phyloP scores from a whole-genome alignment of 768 basidiomycete species.

The Exsudoporus frostii region DNA sequence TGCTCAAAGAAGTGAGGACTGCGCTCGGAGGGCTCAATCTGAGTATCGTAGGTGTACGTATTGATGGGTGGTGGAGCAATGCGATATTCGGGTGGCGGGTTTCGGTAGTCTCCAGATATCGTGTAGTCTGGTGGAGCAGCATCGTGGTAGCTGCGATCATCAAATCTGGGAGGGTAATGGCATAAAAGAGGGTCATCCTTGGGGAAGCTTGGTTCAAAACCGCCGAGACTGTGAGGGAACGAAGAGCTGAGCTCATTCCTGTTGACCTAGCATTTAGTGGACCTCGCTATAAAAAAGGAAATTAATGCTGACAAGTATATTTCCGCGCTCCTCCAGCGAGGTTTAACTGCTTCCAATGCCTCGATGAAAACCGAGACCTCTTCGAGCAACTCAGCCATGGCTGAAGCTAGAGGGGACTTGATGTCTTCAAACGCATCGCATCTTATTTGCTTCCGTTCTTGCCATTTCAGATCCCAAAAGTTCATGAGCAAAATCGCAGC shows the following conservation, averaged over 20 bases:
- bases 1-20: constrained; percentile 27
- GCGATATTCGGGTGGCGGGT: constrained; percentile 14
- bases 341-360: constrained; percentile 25
- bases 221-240: constrained; percentile 25
- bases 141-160: constrained; percentile 7
- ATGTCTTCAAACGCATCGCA: constrained; percentile 23
- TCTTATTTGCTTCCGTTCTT: constrained; percentile 36
- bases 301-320: constrained; percentile 34
- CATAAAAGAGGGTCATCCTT: constrained; percentile 8
- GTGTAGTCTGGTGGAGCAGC: constrained; percentile 15
- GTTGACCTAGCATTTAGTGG: constrained; percentile 32
- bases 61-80: constrained; percentile 6
- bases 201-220: constrained; percentile 17
- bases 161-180: constrained; percentile 6
- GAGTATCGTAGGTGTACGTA: constrained; percentile 11
- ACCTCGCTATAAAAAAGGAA: constrained; percentile 6
- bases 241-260: constrained; percentile 29
- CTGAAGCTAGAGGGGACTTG: constrained; percentile 27
- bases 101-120: constrained; percentile 10
- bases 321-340: constrained; percentile 33
- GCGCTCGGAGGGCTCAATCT: constrained; percentile 6
- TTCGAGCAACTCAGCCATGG: constrained; percentile 33
- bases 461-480: constrained; percentile 55
- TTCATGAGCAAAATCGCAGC: constrained; percentile 52
- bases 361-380: constrained; percentile 27